Percentiles rank a stretch among this genome's conserved stretches.
These are phyloP conservation scores for Hypoxylon sp. DNA, from an alignment of 2,329 filamentous ascomycete genomes.

Conservation along the genomic window DNA sequence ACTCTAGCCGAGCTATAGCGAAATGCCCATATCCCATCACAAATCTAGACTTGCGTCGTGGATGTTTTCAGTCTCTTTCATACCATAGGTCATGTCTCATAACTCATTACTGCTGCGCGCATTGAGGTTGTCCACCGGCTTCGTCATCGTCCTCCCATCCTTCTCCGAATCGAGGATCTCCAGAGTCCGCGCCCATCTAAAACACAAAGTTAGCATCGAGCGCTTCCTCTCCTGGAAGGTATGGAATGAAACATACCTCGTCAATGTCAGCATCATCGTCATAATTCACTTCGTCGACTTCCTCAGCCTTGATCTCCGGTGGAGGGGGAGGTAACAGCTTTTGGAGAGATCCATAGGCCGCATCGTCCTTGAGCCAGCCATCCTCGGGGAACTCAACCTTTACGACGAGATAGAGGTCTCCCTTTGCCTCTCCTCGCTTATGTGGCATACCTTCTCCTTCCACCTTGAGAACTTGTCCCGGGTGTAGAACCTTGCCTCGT, in stretches of 20 bases:
- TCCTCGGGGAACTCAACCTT: conserved; percentile 91
- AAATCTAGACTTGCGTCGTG: conserved; percentile 30
- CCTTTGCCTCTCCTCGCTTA: conserved; percentile 85
- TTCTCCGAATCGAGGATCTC: conserved; percentile 73
- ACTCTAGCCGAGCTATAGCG: conserved; percentile 16
- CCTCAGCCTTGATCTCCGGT: conserved; percentile 74
- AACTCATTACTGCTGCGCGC: conserved; percentile 75
- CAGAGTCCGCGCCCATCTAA: conserved; percentile 79
- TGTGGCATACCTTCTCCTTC: conserved; percentile 93
- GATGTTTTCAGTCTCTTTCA: conserved; percentile 32
- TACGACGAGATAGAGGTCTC: conserved; percentile 88
- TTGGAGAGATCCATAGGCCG: conserved; percentile 75
- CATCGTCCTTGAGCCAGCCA: conserved; percentile 82
- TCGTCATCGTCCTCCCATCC: conserved; percentile 78
- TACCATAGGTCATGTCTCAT: conserved; percentile 48
- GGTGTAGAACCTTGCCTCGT: conserved; percentile 84
- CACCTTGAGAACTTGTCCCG: conserved; percentile 87
- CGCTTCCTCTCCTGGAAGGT: not conserved
- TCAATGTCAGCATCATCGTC: conserved; percentile 87
- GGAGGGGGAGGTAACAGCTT: conserved; percentile 79
- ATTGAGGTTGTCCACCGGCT: conserved; percentile 75
- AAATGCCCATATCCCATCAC: conserved; percentile 18
- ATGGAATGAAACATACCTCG: conserved; percentile 65
- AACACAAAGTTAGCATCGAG: conserved; percentile 47
- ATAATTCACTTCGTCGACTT: conserved; percentile 88